phyloP scores from a whole-genome alignment of 495 filamentous ascomycete species.

The Neurospora sp. region DNA sequence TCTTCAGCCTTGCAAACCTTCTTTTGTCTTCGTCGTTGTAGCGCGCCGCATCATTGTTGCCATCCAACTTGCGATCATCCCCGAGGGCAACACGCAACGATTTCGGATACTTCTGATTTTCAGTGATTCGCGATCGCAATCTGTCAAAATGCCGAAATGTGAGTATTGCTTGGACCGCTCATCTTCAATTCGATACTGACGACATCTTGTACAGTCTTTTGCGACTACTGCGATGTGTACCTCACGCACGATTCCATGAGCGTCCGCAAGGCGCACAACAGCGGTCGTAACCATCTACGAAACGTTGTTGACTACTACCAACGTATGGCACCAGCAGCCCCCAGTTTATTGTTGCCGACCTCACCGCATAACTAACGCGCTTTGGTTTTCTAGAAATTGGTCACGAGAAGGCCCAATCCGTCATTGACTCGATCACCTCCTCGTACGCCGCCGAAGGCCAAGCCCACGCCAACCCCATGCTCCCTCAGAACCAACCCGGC shows the following conservation, averaged over 20 bases:
- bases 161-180: slow-evolving; percentile 6
- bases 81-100: neutral
- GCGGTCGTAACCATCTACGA: slow-evolving; percentile 87
- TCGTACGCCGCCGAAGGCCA: slow-evolving; percentile 93
- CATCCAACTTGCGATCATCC: neutral
- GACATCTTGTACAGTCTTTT: slow-evolving; percentile 36
- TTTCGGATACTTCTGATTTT: neutral
- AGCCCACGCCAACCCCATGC: slow-evolving; percentile 70
- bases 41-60: neutral
- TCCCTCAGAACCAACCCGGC: slow-evolving; percentile 51
- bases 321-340: slow-evolving; percentile 37
- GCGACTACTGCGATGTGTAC: slow-evolving; percentile 99
- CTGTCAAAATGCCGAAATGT: slow-evolving; percentile 37
- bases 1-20: slow-evolving; percentile 20
- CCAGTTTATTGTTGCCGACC: neutral
- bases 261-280: slow-evolving; percentile 97
- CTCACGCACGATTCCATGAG: slow-evolving; percentile 99
- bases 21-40: neutral
- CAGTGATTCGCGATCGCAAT: neutral
- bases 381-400: slow-evolving; percentile 62
- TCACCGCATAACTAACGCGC: slow-evolving; percentile 2
- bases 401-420: slow-evolving; percentile 94
- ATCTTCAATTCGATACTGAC: slow-evolving; percentile 6
- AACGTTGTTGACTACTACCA: slow-evolving; percentile 99
- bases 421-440: slow-evolving; percentile 93